Evolutionary conservation across 129 eudicot genomes (phyloP).

Genomic region (Calendula officinalis): DNA sequence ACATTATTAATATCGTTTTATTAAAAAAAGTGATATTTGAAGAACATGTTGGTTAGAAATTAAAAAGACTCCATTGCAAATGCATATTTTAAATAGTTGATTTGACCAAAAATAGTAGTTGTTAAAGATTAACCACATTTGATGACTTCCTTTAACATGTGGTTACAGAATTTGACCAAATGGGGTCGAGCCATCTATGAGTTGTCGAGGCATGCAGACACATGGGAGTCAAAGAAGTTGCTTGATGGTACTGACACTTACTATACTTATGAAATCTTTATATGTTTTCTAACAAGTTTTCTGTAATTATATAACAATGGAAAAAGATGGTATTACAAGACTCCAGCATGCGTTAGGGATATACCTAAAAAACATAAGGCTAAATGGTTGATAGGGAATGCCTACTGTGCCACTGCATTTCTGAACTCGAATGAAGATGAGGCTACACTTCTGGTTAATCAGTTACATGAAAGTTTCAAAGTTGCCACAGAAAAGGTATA

Average conservation of each 20-base stretch:
- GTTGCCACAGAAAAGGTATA: constrained; percentile 54
- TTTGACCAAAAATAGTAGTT: neutral
- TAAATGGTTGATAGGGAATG: constrained; percentile 58
- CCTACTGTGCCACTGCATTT: constrained; percentile 48
- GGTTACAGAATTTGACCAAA: constrained; percentile 35
- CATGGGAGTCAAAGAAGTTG: constrained; percentile 37
- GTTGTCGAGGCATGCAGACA: constrained; percentile 27
- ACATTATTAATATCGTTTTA: too few species aligned
- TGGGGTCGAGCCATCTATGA: constrained; percentile 42
- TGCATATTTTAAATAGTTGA: too few species aligned
- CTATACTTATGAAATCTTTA: constrained; percentile 1
- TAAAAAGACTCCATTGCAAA: neutral
- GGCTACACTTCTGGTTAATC: too few species aligned
- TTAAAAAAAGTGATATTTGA: too few species aligned
- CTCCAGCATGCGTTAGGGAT: constrained; percentile 52
- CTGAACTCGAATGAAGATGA: too few species aligned
- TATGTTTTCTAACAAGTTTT: neutral
- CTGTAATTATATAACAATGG: neutral
- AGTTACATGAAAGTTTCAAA: constrained; percentile 20
- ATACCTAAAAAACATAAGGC: constrained; percentile 57
- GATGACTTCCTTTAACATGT: too few species aligned
- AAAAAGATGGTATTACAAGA: constrained; percentile 42
- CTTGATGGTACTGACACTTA: constrained; percentile 30
- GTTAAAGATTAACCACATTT: too few species aligned
- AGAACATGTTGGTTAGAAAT: too few species aligned